Base-by-base conservation (phyloP, 371 early-diverging fungal species). In the Smittium mucronatum region DNA sequence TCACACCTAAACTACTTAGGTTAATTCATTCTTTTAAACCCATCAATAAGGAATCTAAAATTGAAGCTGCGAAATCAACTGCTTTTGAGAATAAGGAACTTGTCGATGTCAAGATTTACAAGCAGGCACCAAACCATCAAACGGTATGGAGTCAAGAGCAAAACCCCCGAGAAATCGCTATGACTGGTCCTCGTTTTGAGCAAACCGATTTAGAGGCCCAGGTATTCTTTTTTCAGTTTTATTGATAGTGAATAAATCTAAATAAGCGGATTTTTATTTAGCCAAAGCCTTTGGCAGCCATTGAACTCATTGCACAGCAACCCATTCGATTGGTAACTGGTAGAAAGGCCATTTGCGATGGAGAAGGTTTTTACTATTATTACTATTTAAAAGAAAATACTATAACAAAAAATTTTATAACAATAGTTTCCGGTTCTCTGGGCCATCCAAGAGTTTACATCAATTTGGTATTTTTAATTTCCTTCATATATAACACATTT, bases 231-330 rank as follows among this genome's bases (percentile, higher is more conserved):
- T 26, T 5, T 21, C 26, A 59, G 26, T 47, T 47, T 11, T 47
- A 47, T 47, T 47, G 21, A 47, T 59, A 5, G 28, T 59, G 59
- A 59, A 59, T 28, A 47, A 47, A n/a, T n/a, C n/a, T n/a, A n/a
- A n/a, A n/a, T n/a, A 47, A 15, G 47, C 25, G 47, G 8, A 25
- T 59, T 26, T 59, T 59, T 2, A 68, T 58, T 34, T 68, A 36
- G 93, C 95, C 97, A 66, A 86, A 87, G 64, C 89, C 94, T 57
- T 81, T 85, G 79, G 90, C 95, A 36, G 97, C 97, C 68, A 89
- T 93, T 65, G 95, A 94, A 58, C 82, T 97, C 72, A 93, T 97
- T 77, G 85, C 89, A 33, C 86, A 90, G 73, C 92, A 89, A 69
- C 94, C 95, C 30, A 81, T 95, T 70, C 86, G 81, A 68, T 77